These are phyloP conservation scores for Polygonum maritimum DNA, from an alignment of 148 eudicot species.

Conservation along the genomic window DNA sequence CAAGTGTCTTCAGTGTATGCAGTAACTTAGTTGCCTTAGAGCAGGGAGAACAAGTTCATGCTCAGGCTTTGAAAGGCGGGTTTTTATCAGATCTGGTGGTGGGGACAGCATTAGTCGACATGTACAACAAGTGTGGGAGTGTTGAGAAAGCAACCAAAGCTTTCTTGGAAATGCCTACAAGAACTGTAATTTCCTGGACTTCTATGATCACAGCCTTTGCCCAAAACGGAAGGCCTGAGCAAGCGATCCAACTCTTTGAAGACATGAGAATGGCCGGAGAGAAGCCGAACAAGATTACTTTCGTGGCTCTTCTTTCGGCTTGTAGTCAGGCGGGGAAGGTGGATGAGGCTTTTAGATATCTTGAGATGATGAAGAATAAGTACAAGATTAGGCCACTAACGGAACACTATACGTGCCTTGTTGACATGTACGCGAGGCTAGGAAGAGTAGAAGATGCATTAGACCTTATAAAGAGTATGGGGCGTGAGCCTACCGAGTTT, in stretches of 20 bases:
- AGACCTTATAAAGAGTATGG: conserved; percentile 46
- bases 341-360: conserved; percentile 44
- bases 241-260: conserved; percentile 57
- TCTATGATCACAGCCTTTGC: conserved; percentile 66
- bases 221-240: conserved; percentile 46
- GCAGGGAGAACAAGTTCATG: conserved; percentile 74
- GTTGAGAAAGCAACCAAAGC: conserved; percentile 50
- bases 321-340: conserved; percentile 65
- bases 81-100: conserved; percentile 54
- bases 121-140: conserved; percentile 70
- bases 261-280: conserved; percentile 57
- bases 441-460: conserved; percentile 62
- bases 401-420: conserved; percentile 59
- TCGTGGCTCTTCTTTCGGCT: conserved; percentile 60
- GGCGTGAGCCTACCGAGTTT: conserved; percentile 42
- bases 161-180: conserved; percentile 45
- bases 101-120: conserved; percentile 59
- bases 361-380: conserved; percentile 48
- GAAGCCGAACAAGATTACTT: conserved; percentile 60
- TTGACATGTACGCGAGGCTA: conserved; percentile 61
- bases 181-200: conserved; percentile 61
- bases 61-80: conserved; percentile 59
- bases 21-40: conserved; percentile 50
- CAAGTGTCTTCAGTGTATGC: conserved; percentile 52
- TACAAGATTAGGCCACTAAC: conserved; percentile 60